These are phyloP conservation scores for Zygoascus biomembranicola DNA, from an alignment of 805 yeast genomes.

Conservation along the genomic window DNA sequence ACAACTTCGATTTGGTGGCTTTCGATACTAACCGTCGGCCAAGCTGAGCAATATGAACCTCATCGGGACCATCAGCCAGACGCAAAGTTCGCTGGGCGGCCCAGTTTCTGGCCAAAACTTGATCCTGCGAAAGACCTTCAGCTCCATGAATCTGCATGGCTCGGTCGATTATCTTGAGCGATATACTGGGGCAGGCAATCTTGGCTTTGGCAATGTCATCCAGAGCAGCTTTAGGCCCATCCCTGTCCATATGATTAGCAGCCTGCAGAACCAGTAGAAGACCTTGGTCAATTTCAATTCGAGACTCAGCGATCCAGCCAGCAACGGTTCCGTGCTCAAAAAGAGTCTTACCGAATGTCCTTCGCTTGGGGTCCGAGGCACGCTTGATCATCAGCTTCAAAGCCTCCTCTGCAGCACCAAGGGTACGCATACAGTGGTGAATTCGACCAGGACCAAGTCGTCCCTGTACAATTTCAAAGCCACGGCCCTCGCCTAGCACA, in stretches of 20 bases:
- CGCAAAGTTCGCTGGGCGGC: slow-evolving; percentile 46
- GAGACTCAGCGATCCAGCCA: slow-evolving; percentile 41
- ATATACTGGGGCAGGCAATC: slow-evolving; percentile 52
- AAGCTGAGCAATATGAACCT: slow-evolving; percentile 51
- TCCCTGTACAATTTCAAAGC: slow-evolving; percentile 56
- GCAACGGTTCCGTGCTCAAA: slow-evolving; percentile 43
- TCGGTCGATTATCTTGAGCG: slow-evolving; percentile 47
- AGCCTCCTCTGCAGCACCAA: slow-evolving; percentile 55
- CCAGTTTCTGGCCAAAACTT: slow-evolving; percentile 47
- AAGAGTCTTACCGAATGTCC: slow-evolving; percentile 45
- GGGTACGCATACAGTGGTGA: slow-evolving; percentile 59
- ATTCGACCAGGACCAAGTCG: slow-evolving; percentile 64
- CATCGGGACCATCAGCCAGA: slow-evolving; percentile 66
- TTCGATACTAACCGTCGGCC: slow-evolving; percentile 32
- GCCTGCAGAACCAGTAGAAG: slow-evolving; percentile 49
- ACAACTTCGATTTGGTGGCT: neutral
- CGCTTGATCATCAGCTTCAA: slow-evolving; percentile 40
- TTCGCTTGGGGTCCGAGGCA: slow-evolving; percentile 38
- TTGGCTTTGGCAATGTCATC: slow-evolving; percentile 56
- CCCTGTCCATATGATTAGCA: slow-evolving; percentile 48
- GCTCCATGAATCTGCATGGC: slow-evolving; percentile 59
- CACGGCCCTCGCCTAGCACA: slow-evolving; percentile 44
- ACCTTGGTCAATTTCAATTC: slow-evolving; percentile 48
- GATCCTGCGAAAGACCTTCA: slow-evolving; percentile 55
- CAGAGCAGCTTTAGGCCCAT: slow-evolving; percentile 47